Evolutionary conservation across 2,329 filamentous ascomycete genomes (phyloP).

Genomic region (Fusarium transvaalense): DNA sequence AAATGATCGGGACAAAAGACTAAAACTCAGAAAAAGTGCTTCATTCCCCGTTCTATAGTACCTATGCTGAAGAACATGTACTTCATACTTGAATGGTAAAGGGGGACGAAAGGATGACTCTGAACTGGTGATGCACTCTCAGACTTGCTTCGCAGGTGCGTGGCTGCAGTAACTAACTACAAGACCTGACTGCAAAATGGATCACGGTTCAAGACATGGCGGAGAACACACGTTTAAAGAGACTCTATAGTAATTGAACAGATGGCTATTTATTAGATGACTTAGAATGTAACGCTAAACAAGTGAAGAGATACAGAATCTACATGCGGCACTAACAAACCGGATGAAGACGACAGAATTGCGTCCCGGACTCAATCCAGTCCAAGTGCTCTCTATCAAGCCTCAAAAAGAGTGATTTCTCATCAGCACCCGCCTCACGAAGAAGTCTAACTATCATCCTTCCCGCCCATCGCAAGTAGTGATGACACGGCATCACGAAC

Average conservation of each 20-base stretch:
- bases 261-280: not conserved
- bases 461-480: not conserved
- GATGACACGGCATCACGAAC: not conserved
- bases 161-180: rapidly evolving
- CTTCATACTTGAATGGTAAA: not conserved
- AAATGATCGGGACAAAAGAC: not conserved
- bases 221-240: not conserved
- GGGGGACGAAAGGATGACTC: not conserved
- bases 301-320: not conserved
- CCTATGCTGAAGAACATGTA: not conserved
- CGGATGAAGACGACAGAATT: not conserved
- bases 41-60: rapidly evolving
- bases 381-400: not conserved
- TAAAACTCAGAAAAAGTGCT: not conserved
- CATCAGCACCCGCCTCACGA: not conserved
- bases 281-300: not conserved
- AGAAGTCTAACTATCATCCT: not conserved
- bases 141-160: not conserved
- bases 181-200: rapidly evolving
- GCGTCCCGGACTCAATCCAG: not conserved
- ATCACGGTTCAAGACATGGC: not conserved
- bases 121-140: not conserved
- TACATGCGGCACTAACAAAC: not conserved
- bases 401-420: not conserved
- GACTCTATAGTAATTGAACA: not conserved